phyloP scores from a whole-genome alignment of 176 grass and related monocot species.

The Zizania latifolia region DNA sequence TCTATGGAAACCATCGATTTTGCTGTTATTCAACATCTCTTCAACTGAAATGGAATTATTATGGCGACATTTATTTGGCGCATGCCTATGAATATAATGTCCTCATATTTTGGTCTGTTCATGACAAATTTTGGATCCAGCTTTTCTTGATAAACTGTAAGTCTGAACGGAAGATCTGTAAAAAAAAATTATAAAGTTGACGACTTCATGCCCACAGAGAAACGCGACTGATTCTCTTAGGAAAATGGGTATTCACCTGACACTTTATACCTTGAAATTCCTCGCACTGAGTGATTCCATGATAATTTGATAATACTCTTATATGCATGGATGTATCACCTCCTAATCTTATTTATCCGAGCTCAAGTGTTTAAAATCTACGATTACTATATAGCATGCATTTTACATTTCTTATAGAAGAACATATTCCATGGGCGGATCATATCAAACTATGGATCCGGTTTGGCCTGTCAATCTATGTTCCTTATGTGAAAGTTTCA shows the following conservation, averaged over 20 bases:
- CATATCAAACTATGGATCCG: slow-evolving; percentile 6
- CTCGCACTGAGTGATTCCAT: slow-evolving; percentile 3
- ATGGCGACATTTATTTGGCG: slow-evolving; percentile 11
- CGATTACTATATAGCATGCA: neutral
- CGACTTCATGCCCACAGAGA: neutral
- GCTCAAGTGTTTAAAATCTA: neutral
- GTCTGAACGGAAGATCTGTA: slow-evolving; percentile 2
- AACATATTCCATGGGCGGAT: slow-evolving; percentile 29
- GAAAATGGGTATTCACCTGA: slow-evolving; percentile 5
- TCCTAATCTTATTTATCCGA: slow-evolving; percentile 19
- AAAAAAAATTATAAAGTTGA: slow-evolving; percentile 16
- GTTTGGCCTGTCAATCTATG: slow-evolving; percentile 9
- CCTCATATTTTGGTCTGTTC: slow-evolving; percentile 13
- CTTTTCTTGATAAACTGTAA: slow-evolving; percentile 2
- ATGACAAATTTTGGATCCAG: slow-evolving; percentile 28
- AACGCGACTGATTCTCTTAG: neutral
- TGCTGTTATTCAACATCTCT: neutral
- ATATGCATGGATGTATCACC: neutral
- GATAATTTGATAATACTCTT: slow-evolving; percentile 13
- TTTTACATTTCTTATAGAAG: slow-evolving; percentile 27
- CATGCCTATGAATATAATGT: slow-evolving; percentile 1
- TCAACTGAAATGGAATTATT: slow-evolving; percentile 21
- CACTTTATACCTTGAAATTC: slow-evolving; percentile 40
- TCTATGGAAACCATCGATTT: slow-evolving; percentile 13
- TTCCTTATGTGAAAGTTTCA: neutral